Evolutionary conservation across 1,139 yeast species (phyloP).

Genomic region (Yamadazyma friedrichii): DNA sequence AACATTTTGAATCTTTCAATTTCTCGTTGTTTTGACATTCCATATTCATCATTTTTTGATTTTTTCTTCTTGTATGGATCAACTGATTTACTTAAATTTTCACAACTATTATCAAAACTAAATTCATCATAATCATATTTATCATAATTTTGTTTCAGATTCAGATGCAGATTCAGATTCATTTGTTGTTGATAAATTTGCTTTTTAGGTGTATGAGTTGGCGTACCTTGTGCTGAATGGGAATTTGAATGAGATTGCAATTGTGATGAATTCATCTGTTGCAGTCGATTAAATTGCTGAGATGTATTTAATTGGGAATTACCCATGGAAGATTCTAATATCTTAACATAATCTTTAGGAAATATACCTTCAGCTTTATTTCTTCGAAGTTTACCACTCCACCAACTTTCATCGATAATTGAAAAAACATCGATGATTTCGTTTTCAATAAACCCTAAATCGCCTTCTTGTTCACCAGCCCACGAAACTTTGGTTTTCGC

Average conservation of each 20-base stretch:
- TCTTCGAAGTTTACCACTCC: conserved; percentile 79
- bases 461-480: conserved; percentile 87
- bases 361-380: conserved; percentile 83
- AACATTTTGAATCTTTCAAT: conserved; percentile 30
- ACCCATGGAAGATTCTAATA: conserved; percentile 29
- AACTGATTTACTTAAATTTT: conserved; percentile 20
- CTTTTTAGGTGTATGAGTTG: conserved; percentile 10
- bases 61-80: conserved; percentile 12
- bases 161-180: not conserved
- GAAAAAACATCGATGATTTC: conserved; percentile 82
- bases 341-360: conserved; percentile 83
- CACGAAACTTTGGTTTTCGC: conserved; percentile 83
- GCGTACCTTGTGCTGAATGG: conserved; percentile 1
- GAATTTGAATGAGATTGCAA: not conserved
- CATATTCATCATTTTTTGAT: conserved; percentile 5
- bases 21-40: conserved; percentile 25
- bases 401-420: conserved; percentile 88
- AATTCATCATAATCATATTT: conserved; percentile 20
- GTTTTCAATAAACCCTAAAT: conserved; percentile 90
- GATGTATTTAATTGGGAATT: not conserved
- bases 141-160: conserved; percentile 6
- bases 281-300: not conserved
- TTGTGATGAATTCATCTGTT: not conserved
- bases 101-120: conserved; percentile 28
- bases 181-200: conserved; percentile 8